Base-by-base conservation (phyloP, 164 flowering plant species). In the Nymphaea colorata region DNA sequence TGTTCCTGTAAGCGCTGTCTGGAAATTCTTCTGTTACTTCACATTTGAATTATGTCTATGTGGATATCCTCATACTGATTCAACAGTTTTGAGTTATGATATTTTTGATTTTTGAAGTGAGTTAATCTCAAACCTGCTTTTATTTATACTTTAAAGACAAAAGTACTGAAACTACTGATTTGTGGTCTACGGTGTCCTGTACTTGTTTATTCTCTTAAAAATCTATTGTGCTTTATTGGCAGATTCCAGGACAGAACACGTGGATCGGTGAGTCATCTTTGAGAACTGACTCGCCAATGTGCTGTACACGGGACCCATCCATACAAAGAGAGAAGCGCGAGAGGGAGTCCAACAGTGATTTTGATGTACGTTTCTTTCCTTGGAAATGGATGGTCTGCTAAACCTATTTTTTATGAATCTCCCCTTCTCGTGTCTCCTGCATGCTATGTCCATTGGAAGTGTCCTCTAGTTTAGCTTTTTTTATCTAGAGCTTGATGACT, bases 241-340 rank as follows among this genome's bases (percentile, higher is more conserved):
- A 94, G 99, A 91, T 90, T 66, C 99, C 96, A 0, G 96, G 96
- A 8, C 82, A 72, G 75, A 90, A 81, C 76, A 71, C 83, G 12
- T 94, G 99, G 99, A 67, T 79, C 60, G 8, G 67, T 51, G 80
- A 84, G 64, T 62, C 78, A 43, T 71, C 75, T 51, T 11, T 77
- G 41, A 17, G 36, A 17, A n/a, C 6, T 6, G 16, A n/a, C 41
- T 61, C 64, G 16, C 16, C 16, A 11, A 61, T 17, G 64, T 8
- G n/a, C 8, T 36, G 6, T 61, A 8, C 64, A 8, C 8, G n/a
- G 8, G 64, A n/a, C 16, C 6, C 72, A 42, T 80, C 78, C 17
- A 79, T 75, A 44, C 86, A 79, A 17, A 78, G 93, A 69, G 96
- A 91, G 68, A 94, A 91, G 84, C 89, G 98, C 10, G 72, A 16